Evolutionary conservation across 106 monocot species (phyloP).

Genomic region (Xerophyta viscosa): DNA sequence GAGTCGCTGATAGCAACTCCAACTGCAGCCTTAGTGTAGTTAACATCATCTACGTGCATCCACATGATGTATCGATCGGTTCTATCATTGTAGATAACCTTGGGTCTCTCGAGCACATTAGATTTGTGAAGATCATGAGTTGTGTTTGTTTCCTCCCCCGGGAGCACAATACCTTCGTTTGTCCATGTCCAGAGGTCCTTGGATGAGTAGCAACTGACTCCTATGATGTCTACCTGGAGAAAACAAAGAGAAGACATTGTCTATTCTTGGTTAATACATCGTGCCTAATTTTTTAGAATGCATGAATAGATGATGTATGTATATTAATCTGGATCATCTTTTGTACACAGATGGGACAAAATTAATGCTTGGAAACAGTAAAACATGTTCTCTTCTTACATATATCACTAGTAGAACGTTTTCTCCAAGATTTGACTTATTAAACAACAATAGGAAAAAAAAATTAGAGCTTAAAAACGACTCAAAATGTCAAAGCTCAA

Average conservation of each 20-base stretch:
- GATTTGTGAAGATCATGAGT: conserved; percentile 71
- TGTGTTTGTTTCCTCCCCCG: conserved; percentile 42
- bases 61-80: conserved; percentile 72
- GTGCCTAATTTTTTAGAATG: too few species aligned
- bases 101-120: conserved; percentile 93
- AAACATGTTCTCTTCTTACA: too few species aligned
- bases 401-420: too few species aligned
- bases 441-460: too few species aligned
- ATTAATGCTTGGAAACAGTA: too few species aligned
- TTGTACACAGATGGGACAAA: too few species aligned
- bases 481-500: too few species aligned
- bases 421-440: too few species aligned
- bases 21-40: conserved; percentile 92
- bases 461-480: too few species aligned
- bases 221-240: conserved; percentile 83
- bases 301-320: too few species aligned
- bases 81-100: conserved; percentile 70
- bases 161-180: conserved; percentile 76
- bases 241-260: background rate
- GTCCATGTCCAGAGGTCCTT: conserved; percentile 88
- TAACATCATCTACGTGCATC: conserved; percentile 89
- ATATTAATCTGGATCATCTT: too few species aligned
- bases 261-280: too few species aligned
- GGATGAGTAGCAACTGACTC: conserved; percentile 93
- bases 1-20: conserved; percentile 67